A percentile compares a stretch with the other conserved stretches of the same genome.
Conservation (phyloP, 1,284 basidiomycete species). For the Ceratorhiza oryzae-sativae region DNA sequence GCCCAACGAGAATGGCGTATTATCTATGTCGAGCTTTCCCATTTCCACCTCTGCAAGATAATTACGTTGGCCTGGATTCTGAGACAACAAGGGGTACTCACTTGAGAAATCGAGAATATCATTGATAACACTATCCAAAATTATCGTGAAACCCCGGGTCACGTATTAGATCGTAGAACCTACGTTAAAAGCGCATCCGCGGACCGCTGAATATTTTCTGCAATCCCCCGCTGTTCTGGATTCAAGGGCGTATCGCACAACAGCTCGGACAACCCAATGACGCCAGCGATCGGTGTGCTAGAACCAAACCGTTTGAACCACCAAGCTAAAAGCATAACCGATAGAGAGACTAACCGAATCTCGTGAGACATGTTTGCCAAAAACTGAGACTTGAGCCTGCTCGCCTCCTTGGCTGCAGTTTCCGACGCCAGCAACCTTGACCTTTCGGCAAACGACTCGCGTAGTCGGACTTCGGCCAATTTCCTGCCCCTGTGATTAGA, state of each 20-base stretch:
- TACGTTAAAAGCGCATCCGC: slow-evolving; percentile 30
- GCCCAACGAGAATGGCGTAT: slow-evolving; percentile 25
- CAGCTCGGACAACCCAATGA: slow-evolving; percentile 35
- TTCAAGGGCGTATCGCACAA: slow-evolving; percentile 27
- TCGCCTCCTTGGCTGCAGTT: slow-evolving; percentile 38
- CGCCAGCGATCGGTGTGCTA: slow-evolving; percentile 37
- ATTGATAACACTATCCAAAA: slow-evolving; percentile 12
- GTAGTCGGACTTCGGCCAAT: slow-evolving; percentile 26
- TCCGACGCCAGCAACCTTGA: slow-evolving; percentile 33
- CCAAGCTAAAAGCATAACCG: neutral
- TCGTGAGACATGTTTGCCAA: slow-evolving; percentile 38
- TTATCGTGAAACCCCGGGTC: too few species aligned
- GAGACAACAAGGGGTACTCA: neutral
- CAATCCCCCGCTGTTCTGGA: slow-evolving; percentile 30
- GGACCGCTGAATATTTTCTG: slow-evolving; percentile 35
- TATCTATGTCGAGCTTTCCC: slow-evolving; percentile 37
- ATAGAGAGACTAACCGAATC: slow-evolving; percentile 16
- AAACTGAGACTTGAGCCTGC: slow-evolving; percentile 37
- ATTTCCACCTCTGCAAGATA: slow-evolving; percentile 28
- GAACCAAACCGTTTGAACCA: neutral
- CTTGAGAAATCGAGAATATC: slow-evolving; percentile 35
- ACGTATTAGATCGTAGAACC: too few species aligned
- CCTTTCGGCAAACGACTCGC: slow-evolving; percentile 34
- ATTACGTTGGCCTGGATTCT: neutral
- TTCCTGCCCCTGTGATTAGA: neutral